Evolutionary conservation across 805 yeast species (phyloP).

Genomic region (Aciculoconidium aculeatum): DNA sequence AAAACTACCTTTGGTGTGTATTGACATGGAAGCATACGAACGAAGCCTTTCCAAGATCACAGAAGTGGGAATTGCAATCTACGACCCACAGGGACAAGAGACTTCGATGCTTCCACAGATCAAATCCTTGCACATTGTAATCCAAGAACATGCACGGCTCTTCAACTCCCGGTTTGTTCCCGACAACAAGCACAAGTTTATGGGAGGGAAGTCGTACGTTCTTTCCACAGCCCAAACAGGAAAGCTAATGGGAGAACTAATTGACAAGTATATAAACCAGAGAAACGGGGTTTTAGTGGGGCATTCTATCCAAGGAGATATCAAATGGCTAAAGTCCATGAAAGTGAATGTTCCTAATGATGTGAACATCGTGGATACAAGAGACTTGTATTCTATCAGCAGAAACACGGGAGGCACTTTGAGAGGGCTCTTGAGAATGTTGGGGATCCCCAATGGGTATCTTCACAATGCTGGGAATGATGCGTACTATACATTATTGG

Average conservation of each 20-base stretch:
- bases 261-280: slow-evolving; percentile 12
- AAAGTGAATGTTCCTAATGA: slow-evolving; percentile 7
- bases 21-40: slow-evolving; percentile 25
- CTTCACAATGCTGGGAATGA: slow-evolving; percentile 27
- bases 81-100: slow-evolving; percentile 15
- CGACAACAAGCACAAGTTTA: slow-evolving; percentile 15
- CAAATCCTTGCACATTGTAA: slow-evolving; percentile 15
- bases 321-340: slow-evolving; percentile 12
- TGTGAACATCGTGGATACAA: slow-evolving; percentile 16
- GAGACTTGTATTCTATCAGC: slow-evolving; percentile 11
- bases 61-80: slow-evolving; percentile 20
- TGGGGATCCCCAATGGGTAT: slow-evolving; percentile 18
- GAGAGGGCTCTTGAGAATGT: slow-evolving; percentile 15
- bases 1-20: slow-evolving; percentile 17
- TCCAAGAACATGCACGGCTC: slow-evolving; percentile 13
- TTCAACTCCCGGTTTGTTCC: slow-evolving; percentile 17
- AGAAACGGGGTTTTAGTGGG: slow-evolving; percentile 16
- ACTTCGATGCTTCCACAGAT: slow-evolving; percentile 14
- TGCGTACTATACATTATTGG: slow-evolving; percentile 22
- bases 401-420: slow-evolving; percentile 15
- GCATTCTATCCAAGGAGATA: slow-evolving; percentile 10
- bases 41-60: slow-evolving; percentile 12
- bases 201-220: slow-evolving; percentile 18
- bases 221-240: slow-evolving; percentile 9
- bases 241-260: slow-evolving; percentile 7